Base-by-base conservation (phyloP, 768 basidiomycete genomes). In the Mycena rosella region DNA sequence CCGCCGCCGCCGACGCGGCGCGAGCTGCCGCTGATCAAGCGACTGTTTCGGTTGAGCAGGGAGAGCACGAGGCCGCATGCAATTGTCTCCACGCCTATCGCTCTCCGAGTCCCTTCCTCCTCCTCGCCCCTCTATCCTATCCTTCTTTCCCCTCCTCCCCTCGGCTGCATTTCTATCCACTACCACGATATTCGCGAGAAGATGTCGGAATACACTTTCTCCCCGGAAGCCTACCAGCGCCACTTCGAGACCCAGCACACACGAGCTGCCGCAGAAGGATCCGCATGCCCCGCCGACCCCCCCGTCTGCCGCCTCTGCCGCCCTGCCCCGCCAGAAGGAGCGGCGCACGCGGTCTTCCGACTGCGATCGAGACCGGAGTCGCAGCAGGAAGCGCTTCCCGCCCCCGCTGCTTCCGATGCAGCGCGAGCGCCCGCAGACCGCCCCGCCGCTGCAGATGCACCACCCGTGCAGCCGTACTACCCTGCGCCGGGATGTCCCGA, bases 171-270 rank as follows among this genome's bases (percentile, higher is more conserved):
- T n/a, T n/a, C n/a, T n/a, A n/a, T n/a, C n/a, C n/a, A n/a, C n/a
- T n/a, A n/a, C n/a, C n/a, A n/a, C n/a, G n/a, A n/a, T n/a, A n/a
- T n/a, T n/a, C n/a, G n/a, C n/a, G n/a, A 20, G 38, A 40, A 40
- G 11, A 83, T 83, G 82, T 83, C 82, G 18, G 82, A 83, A 69
- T 83, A 83, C 38, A 15, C 9, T 15, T 40, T 10, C 38, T 15
- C 14, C 7, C 38, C 38, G 14, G 38, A 40, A 15, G 82, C 83
- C 9, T 75, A 76, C 69, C 74, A 81, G 60, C 78, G 75, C 0
- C 74, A 80, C 59, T 17, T 77, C 76, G 73, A 5, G 80, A 77
- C 17, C 80, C 79, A 67, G n/a, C 66, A 52, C 76, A 78, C 62
- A n/a, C 42, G 5, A 26, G 3, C 24, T 65, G 0, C 63, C 29